Base-by-base conservation (phyloP, 2,329 filamentous ascomycete species). In the Dactylellina leptospora region DNA sequence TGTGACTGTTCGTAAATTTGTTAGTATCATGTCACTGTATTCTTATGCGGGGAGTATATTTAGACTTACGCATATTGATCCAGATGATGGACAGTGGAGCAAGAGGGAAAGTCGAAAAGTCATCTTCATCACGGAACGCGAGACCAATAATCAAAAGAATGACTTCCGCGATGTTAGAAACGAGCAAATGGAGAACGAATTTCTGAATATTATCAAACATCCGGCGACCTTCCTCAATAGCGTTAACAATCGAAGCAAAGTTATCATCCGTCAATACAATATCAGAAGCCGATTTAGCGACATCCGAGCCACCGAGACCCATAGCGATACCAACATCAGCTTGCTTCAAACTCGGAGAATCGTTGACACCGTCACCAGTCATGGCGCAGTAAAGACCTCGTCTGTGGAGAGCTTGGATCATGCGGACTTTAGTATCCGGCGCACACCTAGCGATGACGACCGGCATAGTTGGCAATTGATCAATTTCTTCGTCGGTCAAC, bases 201-300 rank as follows among this genome's bases (percentile, higher is more conserved):
- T 93, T 93, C 77, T 95, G 90, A 74, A 95, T 92, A 77, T 95
- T 95, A 80, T 93, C 90, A 78, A 93, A 93, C 83, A 93, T 92
- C 75, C 91, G 85, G 11, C 91, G 86, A 13, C 91, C 91, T 80
- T 95, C 90, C 75, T 90, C 89, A 74, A 95, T 91, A 3, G 91
- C 90, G 33, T 90, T 72, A 16, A 95, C 88, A 74, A 96, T 95
- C 1, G 88, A 91, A 75, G 92, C 90, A 80, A 96, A 96, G 81
- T 93, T 93, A 81, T 95, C 91, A 78, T 95, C 90, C 0, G 90
- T 88, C 4, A 91, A 80, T 10, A 90, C 86, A 63, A 90, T 87
- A 75, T 90, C 79, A 75, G 91, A 83, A 78, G 85, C 79, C 44
- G 89, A 90, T 80, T 95, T 96, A 73, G 91, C 91, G 4, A 96